Base-by-base conservation (phyloP, 805 yeast genomes). In the Starmerella floris region DNA sequence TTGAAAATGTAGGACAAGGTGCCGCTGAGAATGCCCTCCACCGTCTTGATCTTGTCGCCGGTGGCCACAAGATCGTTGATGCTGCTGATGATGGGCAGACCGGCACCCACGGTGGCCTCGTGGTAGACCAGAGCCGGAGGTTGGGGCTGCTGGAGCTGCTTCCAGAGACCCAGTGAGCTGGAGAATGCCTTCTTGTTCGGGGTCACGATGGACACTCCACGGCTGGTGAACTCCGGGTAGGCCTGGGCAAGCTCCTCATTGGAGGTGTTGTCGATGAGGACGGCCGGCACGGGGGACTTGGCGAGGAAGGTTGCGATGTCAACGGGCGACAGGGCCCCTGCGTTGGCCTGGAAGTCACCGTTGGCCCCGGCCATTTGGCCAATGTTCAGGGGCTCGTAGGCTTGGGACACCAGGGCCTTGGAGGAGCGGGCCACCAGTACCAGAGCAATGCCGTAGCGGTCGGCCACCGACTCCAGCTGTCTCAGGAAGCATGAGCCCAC, bases 71-170 rank as follows among this genome's bases (percentile, higher is more conserved):
- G 71, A 61, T 91, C 98, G 58, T 77, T 82, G 57, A 91, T 68
- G 40, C 95, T 81, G 37, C 84, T 79, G 55, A 91, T 78, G 49
- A 91, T 76, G 46, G 99, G 99, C 61, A 91, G 72, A 44, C 97
- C 99, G 34, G 99, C 99, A 59, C 97, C 97, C 45, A 91, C 97
- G 6, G 96, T 84, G 39, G 98, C 94, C 70, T 91, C 99, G 59
- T 91, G 98, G 70, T 85, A 88, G 35, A 85, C 94, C 50, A 88
- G 69, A 32, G 84, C 87, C 39, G 77, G 77, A 36, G 72, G 68
- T 37, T 72, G 69, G 31, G 66, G 63, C 30, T 68, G 70, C 28
- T 80, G 72, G 42, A 91, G 75, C 40, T 72, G 69, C 43, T 83
- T 73, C 96, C 97, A 91, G 11, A 77, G 64, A 21, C 66, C 61